These are phyloP conservation scores for Scheffersomyces quercinus DNA, from an alignment of 1,139 yeast genomes.

Conservation along the genomic window DNA sequence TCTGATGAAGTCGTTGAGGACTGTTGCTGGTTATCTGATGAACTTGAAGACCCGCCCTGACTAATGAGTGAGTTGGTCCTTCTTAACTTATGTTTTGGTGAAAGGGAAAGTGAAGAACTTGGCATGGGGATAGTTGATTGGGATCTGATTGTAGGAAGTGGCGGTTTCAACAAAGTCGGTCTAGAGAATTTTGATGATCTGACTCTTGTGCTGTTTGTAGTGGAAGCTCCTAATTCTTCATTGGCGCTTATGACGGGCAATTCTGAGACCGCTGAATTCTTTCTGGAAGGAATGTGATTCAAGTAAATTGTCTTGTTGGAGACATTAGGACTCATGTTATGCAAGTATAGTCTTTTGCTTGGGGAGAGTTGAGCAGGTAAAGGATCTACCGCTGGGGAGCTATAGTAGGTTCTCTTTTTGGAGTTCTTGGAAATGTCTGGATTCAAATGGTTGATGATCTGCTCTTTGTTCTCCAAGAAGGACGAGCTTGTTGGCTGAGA, in stretches of 20 bases:
- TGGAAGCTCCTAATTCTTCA: constrained; percentile 2
- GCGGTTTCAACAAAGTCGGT: constrained; percentile 18
- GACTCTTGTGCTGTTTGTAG: neutral
- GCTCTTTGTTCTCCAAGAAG: neutral
- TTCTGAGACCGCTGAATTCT: constrained; percentile 7
- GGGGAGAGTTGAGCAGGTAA: constrained; percentile 20
- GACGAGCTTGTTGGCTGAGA: constrained; percentile 2
- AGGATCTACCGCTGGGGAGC: constrained; percentile 10
- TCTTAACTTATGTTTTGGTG: constrained; percentile 29
- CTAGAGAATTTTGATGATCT: constrained; percentile 11
- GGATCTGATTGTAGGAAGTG: constrained; percentile 19
- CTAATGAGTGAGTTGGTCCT: constrained; percentile 37
- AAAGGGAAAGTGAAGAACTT: constrained; percentile 10
- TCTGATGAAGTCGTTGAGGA: constrained; percentile 30
- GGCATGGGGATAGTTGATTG: constrained; percentile 18
- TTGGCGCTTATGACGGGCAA: constrained; percentile 5
- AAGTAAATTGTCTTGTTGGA: constrained; percentile 29
- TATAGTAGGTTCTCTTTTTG: constrained; percentile 8
- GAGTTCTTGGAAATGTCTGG: constrained; percentile 4
- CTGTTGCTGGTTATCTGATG: constrained; percentile 23
- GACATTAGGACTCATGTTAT: constrained; percentile 47
- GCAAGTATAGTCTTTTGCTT: constrained; percentile 33
- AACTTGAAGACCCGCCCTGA: constrained; percentile 24
- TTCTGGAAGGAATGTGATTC: constrained; percentile 12
- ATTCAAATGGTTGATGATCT: constrained; percentile 5